Evolutionary conservation across 2,329 filamentous ascomycete genomes (phyloP).

Genomic region (Chrysoporthe cubensis): DNA sequence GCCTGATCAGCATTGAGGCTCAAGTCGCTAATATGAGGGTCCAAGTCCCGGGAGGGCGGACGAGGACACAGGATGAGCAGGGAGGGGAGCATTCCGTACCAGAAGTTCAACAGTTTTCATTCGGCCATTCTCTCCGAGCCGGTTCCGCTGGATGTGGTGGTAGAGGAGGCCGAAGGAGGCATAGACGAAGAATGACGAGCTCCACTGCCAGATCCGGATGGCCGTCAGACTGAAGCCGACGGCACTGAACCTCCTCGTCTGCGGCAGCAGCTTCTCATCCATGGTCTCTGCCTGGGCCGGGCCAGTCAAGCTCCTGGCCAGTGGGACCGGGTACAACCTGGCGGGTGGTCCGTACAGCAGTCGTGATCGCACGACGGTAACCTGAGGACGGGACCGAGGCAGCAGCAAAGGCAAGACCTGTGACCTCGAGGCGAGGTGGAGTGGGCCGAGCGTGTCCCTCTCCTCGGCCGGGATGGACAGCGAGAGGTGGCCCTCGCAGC

Average conservation of each 20-base stretch:
- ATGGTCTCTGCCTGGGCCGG: slow-evolving; percentile 3
- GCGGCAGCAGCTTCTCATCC: slow-evolving; percentile 21
- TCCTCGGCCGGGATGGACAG: background rate
- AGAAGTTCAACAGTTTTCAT: slow-evolving; percentile 25
- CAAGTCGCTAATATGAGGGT: background rate
- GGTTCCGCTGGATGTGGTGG: slow-evolving; percentile 20
- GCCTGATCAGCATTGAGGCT: background rate
- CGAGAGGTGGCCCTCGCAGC: slow-evolving; percentile 1
- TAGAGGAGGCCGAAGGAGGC: slow-evolving; percentile 28
- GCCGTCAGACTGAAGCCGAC: slow-evolving; percentile 27
- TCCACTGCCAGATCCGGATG: slow-evolving; percentile 33
- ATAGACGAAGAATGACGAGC: slow-evolving; percentile 38
- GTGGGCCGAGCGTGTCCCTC: background rate
- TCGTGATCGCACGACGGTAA: background rate
- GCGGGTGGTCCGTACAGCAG: background rate
- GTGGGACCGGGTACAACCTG: background rate
- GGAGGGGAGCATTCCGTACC: slow-evolving; percentile 14
- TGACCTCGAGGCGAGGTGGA: background rate
- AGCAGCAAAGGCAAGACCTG: background rate
- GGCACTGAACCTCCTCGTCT: slow-evolving; percentile 25
- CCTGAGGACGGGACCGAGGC: background rate
- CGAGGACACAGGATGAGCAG: background rate
- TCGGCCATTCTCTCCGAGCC: slow-evolving; percentile 18
- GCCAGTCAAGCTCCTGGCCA: background rate
- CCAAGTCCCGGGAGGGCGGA: background rate